phyloP scores from a whole-genome alignment of 495 filamentous ascomycete genomes.

The Lichina pygmaea region DNA sequence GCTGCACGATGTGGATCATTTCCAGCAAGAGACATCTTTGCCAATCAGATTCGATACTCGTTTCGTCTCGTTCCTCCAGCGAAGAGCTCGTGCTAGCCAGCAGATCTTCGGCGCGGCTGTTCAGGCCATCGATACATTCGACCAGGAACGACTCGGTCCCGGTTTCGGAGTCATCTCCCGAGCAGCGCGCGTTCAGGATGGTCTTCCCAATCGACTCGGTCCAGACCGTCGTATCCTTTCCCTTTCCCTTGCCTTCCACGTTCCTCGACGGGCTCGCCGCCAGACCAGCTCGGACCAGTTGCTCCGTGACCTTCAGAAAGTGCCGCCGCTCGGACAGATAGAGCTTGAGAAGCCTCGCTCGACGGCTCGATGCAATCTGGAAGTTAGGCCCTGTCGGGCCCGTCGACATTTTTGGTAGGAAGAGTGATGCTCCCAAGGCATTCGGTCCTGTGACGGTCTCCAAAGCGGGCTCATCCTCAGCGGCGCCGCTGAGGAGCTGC shows the following conservation, averaged over 20 bases:
- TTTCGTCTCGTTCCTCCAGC: slow-evolving; percentile 15
- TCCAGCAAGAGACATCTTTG: slow-evolving; percentile 33
- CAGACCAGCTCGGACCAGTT: slow-evolving; percentile 8
- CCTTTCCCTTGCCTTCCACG: neutral
- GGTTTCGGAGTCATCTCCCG: neutral
- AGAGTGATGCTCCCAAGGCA: slow-evolving; percentile 30
- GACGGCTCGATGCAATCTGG: slow-evolving; percentile 26
- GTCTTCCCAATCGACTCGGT: slow-evolving; percentile 7
- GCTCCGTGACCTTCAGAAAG: slow-evolving; percentile 20
- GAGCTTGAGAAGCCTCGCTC: slow-evolving; percentile 30
- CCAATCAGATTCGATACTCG: slow-evolving; percentile 34
- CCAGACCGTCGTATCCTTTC: slow-evolving; percentile 4
- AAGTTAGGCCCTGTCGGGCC: slow-evolving; percentile 22
- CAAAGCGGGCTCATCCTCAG: slow-evolving; percentile 32
- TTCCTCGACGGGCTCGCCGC: neutral
- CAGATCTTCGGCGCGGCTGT: slow-evolving; percentile 21
- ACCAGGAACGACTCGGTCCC: slow-evolving; percentile 4
- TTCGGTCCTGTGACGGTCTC: slow-evolving; percentile 38
- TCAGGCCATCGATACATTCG: slow-evolving; percentile 18
- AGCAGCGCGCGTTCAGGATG: slow-evolving; percentile 5
- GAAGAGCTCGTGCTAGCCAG: slow-evolving; percentile 15
- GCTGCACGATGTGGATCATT: slow-evolving; percentile 40
- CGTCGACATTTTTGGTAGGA: slow-evolving; percentile 13
- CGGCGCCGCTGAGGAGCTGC: slow-evolving; percentile 36
- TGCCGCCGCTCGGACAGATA: slow-evolving; percentile 43